Base-by-base conservation (phyloP, 768 basidiomycete genomes). In the Hygrocybe coccinea region DNA sequence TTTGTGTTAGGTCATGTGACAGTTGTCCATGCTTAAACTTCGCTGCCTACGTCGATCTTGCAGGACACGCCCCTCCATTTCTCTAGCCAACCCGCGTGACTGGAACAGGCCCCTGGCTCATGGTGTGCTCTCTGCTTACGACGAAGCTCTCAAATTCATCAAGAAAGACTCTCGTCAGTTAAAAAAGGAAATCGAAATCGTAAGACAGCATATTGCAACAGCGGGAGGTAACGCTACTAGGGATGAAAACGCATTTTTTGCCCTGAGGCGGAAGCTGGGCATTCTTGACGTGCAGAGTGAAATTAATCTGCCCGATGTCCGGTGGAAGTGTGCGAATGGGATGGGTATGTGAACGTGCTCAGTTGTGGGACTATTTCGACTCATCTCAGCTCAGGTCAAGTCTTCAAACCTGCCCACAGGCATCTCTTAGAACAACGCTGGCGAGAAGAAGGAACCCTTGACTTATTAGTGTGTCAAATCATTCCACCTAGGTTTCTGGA, bases 391-490 rank as follows among this genome's bases (percentile, higher is more conserved):
- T 19, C 55, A 89, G 88, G 76, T 62, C 82, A 90, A 67, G 79
- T 87, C 82, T 73, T 70, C n/a, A 80, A 79, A 55, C 76, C 81
- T 1, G 80, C 84, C 1, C 86, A 91, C 64, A 79, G 92, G n/a
- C 83, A 91, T 65, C 73, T 98, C 29, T 71, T 86, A 3, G 91
- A 95, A 69, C 82, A 88, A 62, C 78, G 79, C 62, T 98, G 93
- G 95, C 78, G 90, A 55, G 85, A 85, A 50, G 83, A 90, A 43
- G 95, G 93, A 2, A 79, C 79, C 25, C 74, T 97, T 35, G 94
- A 97, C 66, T 74, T 93, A 36, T 74, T 97, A 67, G 93, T 92
- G 54, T 41, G 85, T 75, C n/a, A 46, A 29, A 50, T 54, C 57
- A n/a, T 50, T 33, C 22, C 21, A 8, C 36, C 29, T 17, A 10